These are phyloP conservation scores for Phytophthora macrochlamydospora DNA, from an alignment of 352 stramenopile species.

Conservation along the genomic window DNA sequence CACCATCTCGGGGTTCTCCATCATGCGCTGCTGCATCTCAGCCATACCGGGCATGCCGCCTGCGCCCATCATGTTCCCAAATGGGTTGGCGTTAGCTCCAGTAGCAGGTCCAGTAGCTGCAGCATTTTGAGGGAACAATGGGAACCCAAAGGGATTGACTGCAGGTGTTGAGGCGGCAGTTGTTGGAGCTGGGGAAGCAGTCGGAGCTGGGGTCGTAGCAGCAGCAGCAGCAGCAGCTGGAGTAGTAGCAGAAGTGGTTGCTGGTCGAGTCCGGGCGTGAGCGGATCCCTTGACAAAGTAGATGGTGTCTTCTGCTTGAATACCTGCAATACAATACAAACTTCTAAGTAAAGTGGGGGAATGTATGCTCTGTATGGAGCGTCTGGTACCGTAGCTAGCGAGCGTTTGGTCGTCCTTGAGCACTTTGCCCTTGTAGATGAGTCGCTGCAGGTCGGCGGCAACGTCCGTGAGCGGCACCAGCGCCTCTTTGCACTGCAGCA, in stretches of 20 bases:
- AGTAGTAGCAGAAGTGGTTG: slow-evolving; percentile 19
- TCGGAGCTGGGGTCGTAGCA: slow-evolving; percentile 10
- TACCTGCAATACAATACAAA: slow-evolving; percentile 36
- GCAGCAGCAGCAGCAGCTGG: slow-evolving; percentile 25
- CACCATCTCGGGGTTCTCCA: slow-evolving; percentile 90
- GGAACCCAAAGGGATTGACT: slow-evolving; percentile 61
- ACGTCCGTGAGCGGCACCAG: slow-evolving; percentile 78
- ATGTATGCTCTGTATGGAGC: background rate
- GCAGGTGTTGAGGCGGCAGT: slow-evolving; percentile 13
- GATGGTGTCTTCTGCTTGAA: slow-evolving; percentile 79
- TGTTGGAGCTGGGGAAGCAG: slow-evolving; percentile 25
- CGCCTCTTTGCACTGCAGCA: slow-evolving; percentile 79
- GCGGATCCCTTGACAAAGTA: slow-evolving; percentile 85
- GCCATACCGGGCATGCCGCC: slow-evolving; percentile 68
- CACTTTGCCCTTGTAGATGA: slow-evolving; percentile 92
- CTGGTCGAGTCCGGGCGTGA: slow-evolving; percentile 27
- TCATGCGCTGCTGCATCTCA: slow-evolving; percentile 89
- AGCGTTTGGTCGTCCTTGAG: slow-evolving; percentile 90
- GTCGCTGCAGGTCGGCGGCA: slow-evolving; percentile 73
- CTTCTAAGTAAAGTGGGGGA: background rate
- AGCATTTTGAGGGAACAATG: slow-evolving; percentile 43
- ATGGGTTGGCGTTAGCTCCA: slow-evolving; percentile 47
- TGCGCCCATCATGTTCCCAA: slow-evolving; percentile 57
- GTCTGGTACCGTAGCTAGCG: slow-evolving; percentile 73
- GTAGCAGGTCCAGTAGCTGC: slow-evolving; percentile 4